Base-by-base conservation (phyloP, 805 yeast species). In the Kodamaea laetipori region DNA sequence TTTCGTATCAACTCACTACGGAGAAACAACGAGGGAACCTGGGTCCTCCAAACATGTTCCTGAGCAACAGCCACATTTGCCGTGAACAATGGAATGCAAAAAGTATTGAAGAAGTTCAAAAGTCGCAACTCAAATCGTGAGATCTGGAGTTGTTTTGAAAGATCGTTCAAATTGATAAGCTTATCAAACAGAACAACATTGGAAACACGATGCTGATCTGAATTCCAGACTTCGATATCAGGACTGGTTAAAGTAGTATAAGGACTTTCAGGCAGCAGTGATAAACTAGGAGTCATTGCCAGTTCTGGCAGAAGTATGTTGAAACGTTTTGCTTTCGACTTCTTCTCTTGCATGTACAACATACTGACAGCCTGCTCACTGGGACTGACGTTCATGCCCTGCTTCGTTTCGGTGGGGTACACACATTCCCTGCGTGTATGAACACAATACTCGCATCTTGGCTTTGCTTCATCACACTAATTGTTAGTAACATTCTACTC, bases 371-470 rank as follows among this genome's bases (percentile, higher is more conserved):
- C n/a, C n/a, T n/a, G n/a, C n/a, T n/a, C n/a, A n/a, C n/a, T n/a
- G n/a, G n/a, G n/a, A n/a, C 34, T 15, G 11, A 13, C 17, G 5
- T 15, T 7, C 11, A 30, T 9, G 25, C 26, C 33, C 24, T 16
- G 15, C 6, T 41, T 36, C 28, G 27, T 39, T 8, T 21, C 24
- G 6, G 31, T 35, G 2, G 57, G 60, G 38, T 65, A 65, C 2
- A 45, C 40, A 39, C 69, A 65, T 2, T 40, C 38, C 3, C 66
- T 45, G 12, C 50, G 47, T 3, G 67, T 61, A 43, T 63, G 62
- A 3, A 27, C 27, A 28, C 71, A 66, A 46, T 66, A 66, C 32
- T 66, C 70, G 47, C 71, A 66, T 7, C 39, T 25, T 3, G 71
- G 71, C 42, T 50, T 54, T 8, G 46, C 55, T 37, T 64, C 70